Evolutionary conservation across 2,329 filamentous ascomycete species (phyloP), one percentile per base, ranked within the genome.

Genomic region (Scytalidium lignicola): DNA sequence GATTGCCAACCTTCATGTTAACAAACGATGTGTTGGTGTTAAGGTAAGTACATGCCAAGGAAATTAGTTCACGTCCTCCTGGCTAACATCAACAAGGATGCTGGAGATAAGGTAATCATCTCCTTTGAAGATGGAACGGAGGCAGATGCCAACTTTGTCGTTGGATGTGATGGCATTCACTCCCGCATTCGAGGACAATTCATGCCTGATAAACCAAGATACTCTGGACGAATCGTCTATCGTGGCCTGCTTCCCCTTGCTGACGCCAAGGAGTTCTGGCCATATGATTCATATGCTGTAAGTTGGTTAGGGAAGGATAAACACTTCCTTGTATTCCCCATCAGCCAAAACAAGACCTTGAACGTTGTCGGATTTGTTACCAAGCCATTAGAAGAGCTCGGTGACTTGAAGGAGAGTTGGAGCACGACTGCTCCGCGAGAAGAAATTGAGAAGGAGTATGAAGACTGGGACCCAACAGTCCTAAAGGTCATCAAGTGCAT

Each of bases 311-410:
- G 44, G 47, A 19, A 39, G 41, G 13, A 46, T 18, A 17, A 51
- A 46, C 32, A 49, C 54, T 9, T 52, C 28, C 59, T 71, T 9
- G 54, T 59, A n/a, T 70, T 66, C 49, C 65, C 68, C 3, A 70
- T 71, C 46, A 54, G 54, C 15, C 45, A 54, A 5, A 66, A 68
- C 56, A 58, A 61, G 49, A 51, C 53, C n/a, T 54, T 70, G 19
- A 69, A 67, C 49, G 58, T 69, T 41, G 66, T 70, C 2, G 66
- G 59, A 1, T 69, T 67, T 44, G 59, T 65, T 13, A 37, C 8
- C 32, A 37, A 37, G n/a, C 32, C 32, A 37, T 13, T 37, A 37
- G 32, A 37, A 17, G 32, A 51, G 48, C n/a, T 54, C 8, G 50
- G 46, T 13, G 53, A 44, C 8, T 47, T 51, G 17, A 54, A 53